A percentile compares a stretch with the other conserved stretches of the same genome.
Conservation (phyloP, 768 basidiomycete species). For the Calocybe indica region DNA sequence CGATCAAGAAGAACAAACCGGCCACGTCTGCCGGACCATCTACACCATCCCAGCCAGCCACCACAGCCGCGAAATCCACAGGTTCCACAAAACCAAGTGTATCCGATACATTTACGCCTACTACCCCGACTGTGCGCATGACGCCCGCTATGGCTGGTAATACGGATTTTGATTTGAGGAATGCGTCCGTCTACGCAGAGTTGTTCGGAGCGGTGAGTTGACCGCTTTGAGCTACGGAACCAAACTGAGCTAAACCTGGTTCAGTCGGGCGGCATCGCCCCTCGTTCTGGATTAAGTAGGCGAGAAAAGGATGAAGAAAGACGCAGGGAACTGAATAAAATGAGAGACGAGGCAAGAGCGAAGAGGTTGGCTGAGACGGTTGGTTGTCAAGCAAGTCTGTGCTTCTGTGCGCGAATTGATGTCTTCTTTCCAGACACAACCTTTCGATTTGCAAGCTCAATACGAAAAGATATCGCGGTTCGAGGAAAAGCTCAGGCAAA, state of each 20-base stretch:
- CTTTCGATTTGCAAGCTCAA: conserved; percentile 55
- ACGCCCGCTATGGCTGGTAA: conserved; percentile 39
- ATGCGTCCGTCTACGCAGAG: conserved; percentile 55
- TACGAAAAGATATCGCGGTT: conserved; percentile 57
- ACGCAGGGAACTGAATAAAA: conserved; percentile 56
- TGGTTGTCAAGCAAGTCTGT: conserved; percentile 12
- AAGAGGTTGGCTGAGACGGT: conserved; percentile 54
- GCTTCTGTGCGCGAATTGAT: conserved; percentile 1
- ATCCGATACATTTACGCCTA: conserved; percentile 20
- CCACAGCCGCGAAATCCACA: conserved; percentile 12
- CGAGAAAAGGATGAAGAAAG: conserved; percentile 61
- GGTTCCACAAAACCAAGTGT: conserved; percentile 20
- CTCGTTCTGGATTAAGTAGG: conserved; percentile 38
- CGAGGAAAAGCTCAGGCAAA: conserved; percentile 46
- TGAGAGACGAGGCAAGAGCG: conserved; percentile 64
- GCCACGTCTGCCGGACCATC: conserved; percentile 16
- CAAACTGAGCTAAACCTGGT: background rate
- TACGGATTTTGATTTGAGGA: conserved; percentile 58
- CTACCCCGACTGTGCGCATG: conserved; percentile 21
- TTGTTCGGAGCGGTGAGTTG: conserved; percentile 51
- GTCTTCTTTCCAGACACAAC: conserved; percentile 27
- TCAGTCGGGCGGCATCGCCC: conserved; percentile 37
- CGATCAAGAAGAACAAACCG: conserved; percentile 65
- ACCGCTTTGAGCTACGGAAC: background rate
- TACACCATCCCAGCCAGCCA: conserved; percentile 8